Evolutionary conservation across 2,329 filamentous ascomycete genomes (phyloP), one percentile per base, ranked within the genome.

Genomic region (Xylaria sp.): DNA sequence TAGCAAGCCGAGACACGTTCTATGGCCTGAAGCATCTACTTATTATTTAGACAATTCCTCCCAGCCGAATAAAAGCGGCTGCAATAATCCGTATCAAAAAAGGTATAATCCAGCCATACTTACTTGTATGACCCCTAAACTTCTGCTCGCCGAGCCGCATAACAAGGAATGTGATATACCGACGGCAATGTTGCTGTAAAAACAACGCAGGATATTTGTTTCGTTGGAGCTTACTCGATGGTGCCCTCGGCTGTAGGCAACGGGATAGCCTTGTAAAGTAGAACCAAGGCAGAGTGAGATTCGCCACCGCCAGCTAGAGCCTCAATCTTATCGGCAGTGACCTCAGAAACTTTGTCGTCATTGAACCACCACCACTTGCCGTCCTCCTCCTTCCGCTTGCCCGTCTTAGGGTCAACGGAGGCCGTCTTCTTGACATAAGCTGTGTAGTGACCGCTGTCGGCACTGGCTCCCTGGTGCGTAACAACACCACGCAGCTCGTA

Each of bases 301-400:
- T 94, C 90, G 66, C 92, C 93, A 70, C 95, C 94, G 60, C 94
- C 95, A 54, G 92, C 84, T 55, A 99, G 82, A 2, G 87, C 89
- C 72, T 93, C 90, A 66, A 99, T 95, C 79, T 96, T 94, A 69
- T 97, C 93, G 30, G 85, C 80, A 13, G 91, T 86, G 34, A 99
- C 94, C 78, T 99, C 94, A 11, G 89, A 86, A 39, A 99, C 94
- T 78, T 92, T 95, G 72, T 99, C 93, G 70, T 99, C 94, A 75
- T 99, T 97, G 82, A 99, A 99, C 93, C 94, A 99, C 93, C 94
- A 99, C 94, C 94, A 99, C 70, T 92, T 96, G 67, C 90, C 92
- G 71, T 96, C 91, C 71, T 96, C 91, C 70, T 89, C 86, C 57
- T 84, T 85, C 69, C 85, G 80, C 78, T 91, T 90, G 66, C 90